Percentiles rank a stretch among this genome's conserved stretches.
Evolutionary conservation across 129 eudicot species (phyloP).

Genomic region (Pulicaria dysenterica): DNA sequence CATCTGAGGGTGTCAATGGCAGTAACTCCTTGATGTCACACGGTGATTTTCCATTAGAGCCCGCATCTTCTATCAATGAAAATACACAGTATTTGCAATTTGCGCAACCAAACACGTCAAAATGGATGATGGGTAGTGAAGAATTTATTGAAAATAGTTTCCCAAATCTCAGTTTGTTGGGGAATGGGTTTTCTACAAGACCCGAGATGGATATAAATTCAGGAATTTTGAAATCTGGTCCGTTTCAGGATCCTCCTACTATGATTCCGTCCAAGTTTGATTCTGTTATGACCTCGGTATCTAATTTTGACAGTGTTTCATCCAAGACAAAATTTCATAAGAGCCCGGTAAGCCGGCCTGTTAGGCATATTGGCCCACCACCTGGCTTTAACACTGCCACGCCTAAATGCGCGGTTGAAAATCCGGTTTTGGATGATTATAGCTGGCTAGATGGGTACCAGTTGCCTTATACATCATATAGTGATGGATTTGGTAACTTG

Average conservation of each 20-base stretch:
- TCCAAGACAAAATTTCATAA: conserved; percentile 48
- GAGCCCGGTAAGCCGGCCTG: conserved; percentile 82
- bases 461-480: conserved; percentile 48
- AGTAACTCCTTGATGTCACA: conserved; percentile 34
- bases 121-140: conserved; percentile 48
- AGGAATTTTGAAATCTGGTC: conserved; percentile 40
- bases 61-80: conserved; percentile 35
- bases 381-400: conserved; percentile 75
- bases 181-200: conserved; percentile 39
- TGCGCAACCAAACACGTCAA: conserved; percentile 43
- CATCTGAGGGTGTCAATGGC: conserved; percentile 42
- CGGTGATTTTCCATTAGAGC: conserved; percentile 40
- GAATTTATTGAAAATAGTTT: conserved; percentile 46
- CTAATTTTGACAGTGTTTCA: conserved; percentile 38
- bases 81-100: conserved; percentile 47
- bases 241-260: conserved; percentile 43
- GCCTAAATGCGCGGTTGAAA: conserved; percentile 50
- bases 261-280: conserved; percentile 55
- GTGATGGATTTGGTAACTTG: conserved; percentile 46
- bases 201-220: conserved; percentile 37
- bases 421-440: conserved; percentile 65
- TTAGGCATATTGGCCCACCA: conserved; percentile 82
- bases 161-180: conserved; percentile 46
- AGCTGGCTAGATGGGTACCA: conserved; percentile 91
- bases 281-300: conserved; percentile 49